Evolutionary conservation across 495 filamentous ascomycete species (phyloP), one percentile per base, ranked within the genome.

Genomic region (Neurospora intermedia): DNA sequence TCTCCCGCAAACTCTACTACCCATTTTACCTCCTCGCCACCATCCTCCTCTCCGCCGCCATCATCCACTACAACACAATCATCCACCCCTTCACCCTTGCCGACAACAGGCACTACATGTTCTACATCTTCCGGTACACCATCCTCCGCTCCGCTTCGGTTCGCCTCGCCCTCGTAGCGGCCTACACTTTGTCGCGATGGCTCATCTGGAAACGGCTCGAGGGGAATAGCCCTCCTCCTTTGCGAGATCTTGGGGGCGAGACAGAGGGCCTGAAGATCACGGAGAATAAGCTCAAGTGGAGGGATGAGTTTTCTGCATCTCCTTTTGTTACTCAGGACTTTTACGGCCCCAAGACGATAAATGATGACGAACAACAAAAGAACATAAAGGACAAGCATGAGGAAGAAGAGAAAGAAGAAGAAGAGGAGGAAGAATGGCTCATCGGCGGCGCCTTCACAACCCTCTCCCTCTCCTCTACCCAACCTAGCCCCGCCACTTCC

Each of bases 51-150:
- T 81, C 83, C 5, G 18, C 75, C 8, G 75, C 70, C 31, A 85
- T 91, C 11, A 88, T 96, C 35, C 87, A 89, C 74, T 91, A 85
- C 86, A 98, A 98, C 85, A 98, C 96, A 46, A 89, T 96, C 73
- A 89, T 99, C 71, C 96, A 99, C 79, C 96, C 96, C 1, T 99
- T 98, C 77, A 97, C 95, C 1, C 87, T 98, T 4, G 96, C 96
- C 40, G 96, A 99, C 80, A 99, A 99, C 82, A 86, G 96, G 3
- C 96, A 98, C 80, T 99, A 97, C 83, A 88, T 96, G 72, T 99
- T 99, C 83, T 99, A 99, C 81, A 85, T 96, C 73, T 98, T 99
- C 84, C 91, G 93, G 0, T 88, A 96, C 74, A 90, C 94, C 13
- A 89, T 96, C 71, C 85, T 88, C 4, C 83, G 84, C 31, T 88